Conservation (phyloP, 345 rosid species). For the Acer campestre region DNA sequence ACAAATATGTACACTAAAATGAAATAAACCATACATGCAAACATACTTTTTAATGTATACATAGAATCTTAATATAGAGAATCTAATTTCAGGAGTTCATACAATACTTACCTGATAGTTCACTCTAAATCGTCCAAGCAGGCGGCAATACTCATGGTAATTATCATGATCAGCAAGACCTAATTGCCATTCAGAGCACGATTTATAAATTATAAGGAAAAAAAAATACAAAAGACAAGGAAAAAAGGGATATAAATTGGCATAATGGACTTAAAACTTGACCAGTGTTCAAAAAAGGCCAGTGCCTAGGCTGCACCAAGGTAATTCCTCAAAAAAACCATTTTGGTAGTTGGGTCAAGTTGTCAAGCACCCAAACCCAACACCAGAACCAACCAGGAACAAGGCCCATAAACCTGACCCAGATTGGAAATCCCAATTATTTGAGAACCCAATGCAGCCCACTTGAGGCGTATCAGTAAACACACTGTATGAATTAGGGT, state of each 20-base stretch:
- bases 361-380: no score
- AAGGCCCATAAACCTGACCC: neutral
- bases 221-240: neutral
- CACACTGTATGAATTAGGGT: conserved; percentile 9
- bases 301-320: no score
- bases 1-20: neutral
- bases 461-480: neutral
- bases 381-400: neutral
- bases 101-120: conserved; percentile 77
- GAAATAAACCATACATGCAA: conserved; percentile 3
- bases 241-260: neutral
- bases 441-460: neutral
- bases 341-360: no score
- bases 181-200: conserved; percentile 32
- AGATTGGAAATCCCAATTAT: neutral
- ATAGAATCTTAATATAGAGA: neutral
- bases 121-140: conserved; percentile 94
- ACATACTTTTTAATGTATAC: neutral
- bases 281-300: neutral
- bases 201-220: conserved; percentile 8
- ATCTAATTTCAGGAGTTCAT: neutral
- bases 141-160: conserved; percentile 98
- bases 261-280: conserved; percentile 10
- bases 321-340: no score
- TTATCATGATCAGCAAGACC: conserved; percentile 99